Percentiles rank a stretch among this genome's conserved stretches.
Evolutionary conservation across 208 protist species (phyloP).

Genomic region (Wallacemonas sp.): DNA sequence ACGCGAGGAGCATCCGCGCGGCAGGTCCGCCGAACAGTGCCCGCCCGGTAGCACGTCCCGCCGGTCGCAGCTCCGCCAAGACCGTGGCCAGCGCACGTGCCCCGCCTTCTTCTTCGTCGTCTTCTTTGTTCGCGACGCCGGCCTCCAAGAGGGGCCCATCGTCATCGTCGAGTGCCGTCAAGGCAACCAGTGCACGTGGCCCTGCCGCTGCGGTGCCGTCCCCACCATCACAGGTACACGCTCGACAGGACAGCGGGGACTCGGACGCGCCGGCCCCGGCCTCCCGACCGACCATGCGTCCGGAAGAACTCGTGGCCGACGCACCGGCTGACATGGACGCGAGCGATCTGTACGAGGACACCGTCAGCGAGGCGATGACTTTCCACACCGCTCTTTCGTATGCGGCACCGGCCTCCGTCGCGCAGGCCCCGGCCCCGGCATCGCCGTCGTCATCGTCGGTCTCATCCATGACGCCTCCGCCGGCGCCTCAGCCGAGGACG

Average conservation of each 20-base stretch:
- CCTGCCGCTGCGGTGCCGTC: no score
- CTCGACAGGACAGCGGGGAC: background rate
- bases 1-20: no score
- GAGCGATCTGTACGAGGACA: slow-evolving; percentile 8
- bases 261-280: background rate
- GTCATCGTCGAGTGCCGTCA: background rate
- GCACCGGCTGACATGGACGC: slow-evolving; percentile 7
- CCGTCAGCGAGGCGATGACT: slow-evolving; percentile 11
- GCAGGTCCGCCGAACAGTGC: no score
- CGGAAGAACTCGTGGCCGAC: background rate
- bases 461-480: background rate
- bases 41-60: no score
- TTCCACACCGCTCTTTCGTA: slow-evolving; percentile 13
- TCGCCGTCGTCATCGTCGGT: background rate
- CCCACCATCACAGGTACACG: background rate
- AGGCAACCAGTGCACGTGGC: background rate
- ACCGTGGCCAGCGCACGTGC: no score
- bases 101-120: no score
- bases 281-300: background rate
- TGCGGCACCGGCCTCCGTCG: background rate
- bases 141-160: background rate
- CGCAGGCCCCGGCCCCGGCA: background rate
- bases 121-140: no score
- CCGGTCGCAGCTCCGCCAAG: no score
- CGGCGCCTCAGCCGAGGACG: no score